Conservation (phyloP, 1,284 basidiomycete genomes). For the Papiliotrema flavescens region DNA sequence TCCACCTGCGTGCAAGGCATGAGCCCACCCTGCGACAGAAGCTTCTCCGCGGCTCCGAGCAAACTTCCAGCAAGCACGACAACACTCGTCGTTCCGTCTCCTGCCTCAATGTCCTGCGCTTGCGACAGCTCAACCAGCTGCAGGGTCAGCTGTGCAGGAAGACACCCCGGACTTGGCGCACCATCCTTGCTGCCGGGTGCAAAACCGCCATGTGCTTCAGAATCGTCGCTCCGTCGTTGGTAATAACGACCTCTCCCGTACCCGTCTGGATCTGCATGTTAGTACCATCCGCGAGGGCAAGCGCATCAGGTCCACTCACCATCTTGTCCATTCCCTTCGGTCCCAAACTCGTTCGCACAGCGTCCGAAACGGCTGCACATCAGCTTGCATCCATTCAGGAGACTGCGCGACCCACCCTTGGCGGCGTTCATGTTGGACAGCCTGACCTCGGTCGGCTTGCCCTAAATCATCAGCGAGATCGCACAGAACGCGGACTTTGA, state of each 20-base stretch:
- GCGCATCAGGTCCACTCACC: conserved; percentile 53
- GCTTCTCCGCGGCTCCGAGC: conserved; percentile 92
- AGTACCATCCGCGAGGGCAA: background rate
- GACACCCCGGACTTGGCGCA: conserved; percentile 31
- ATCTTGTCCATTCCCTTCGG: conserved; percentile 99
- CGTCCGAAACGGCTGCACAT: conserved; percentile 85
- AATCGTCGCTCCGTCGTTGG: conserved; percentile 98
- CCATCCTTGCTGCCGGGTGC: conserved; percentile 98
- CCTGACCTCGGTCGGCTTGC: conserved; percentile 67
- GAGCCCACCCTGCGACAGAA: conserved; percentile 78
- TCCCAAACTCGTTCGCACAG: conserved; percentile 92
- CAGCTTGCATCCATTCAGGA: background rate
- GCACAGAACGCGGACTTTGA: background rate
- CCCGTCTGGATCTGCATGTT: conserved; percentile 78
- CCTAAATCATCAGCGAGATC: conserved; percentile 24
- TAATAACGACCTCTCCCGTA: conserved; percentile 95
- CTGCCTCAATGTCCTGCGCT: conserved; percentile 98
- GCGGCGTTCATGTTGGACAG: conserved; percentile 94
- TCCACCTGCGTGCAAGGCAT: background rate
- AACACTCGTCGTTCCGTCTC: conserved; percentile 98
- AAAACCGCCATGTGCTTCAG: conserved; percentile 95
- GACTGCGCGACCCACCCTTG: conserved; percentile 61
- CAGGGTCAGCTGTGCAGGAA: conserved; percentile 11
- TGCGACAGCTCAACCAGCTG: conserved; percentile 95
- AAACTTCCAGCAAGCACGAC: conserved; percentile 94